These are phyloP conservation scores for Ophiocordyceps camponoti-floridani DNA, from an alignment of 2,329 filamentous ascomycete genomes.

Conservation along the genomic window DNA sequence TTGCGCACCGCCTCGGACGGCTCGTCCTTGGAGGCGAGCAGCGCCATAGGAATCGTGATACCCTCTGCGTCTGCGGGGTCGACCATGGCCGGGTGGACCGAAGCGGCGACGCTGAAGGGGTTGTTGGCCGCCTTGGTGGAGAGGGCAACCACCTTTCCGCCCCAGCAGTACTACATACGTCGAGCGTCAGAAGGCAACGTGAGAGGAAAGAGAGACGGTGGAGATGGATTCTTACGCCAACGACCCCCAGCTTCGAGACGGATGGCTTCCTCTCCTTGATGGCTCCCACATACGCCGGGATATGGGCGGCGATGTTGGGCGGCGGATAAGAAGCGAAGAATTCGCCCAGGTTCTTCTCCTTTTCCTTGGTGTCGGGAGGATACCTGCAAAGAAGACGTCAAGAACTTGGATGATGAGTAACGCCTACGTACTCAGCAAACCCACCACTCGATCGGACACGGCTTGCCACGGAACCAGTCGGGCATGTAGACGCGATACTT, in stretches of 20 bases:
- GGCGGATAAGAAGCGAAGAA: constrained; percentile 39
- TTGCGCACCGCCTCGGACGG: constrained; percentile 32
- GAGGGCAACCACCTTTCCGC: constrained; percentile 46
- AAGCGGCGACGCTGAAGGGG: constrained; percentile 35
- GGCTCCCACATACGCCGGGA: constrained; percentile 37
- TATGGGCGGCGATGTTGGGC: constrained; percentile 24
- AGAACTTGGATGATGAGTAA: background rate
- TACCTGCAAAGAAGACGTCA: constrained; percentile 20
- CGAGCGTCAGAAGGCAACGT: background rate
- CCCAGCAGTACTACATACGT: constrained; percentile 35
- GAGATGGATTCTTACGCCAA: constrained; percentile 29
- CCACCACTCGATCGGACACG: constrained; percentile 34
- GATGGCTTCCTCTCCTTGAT: constrained; percentile 31
- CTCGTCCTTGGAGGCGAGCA: constrained; percentile 52
- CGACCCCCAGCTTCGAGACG: constrained; percentile 39
- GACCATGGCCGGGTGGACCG: constrained; percentile 44
- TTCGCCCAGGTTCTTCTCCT: constrained; percentile 35
- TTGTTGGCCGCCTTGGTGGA: constrained; percentile 29
- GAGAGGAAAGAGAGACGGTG: no score
- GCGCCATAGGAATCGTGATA: constrained; percentile 40
- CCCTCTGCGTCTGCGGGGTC: constrained; percentile 40
- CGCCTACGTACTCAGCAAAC: background rate
- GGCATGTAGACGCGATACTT: constrained; percentile 81
- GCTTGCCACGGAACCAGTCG: constrained; percentile 72
- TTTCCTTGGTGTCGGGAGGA: constrained; percentile 46